These are phyloP conservation scores for Diutina scorzettiae DNA, from an alignment of 1,139 yeast species.

Conservation along the genomic window DNA sequence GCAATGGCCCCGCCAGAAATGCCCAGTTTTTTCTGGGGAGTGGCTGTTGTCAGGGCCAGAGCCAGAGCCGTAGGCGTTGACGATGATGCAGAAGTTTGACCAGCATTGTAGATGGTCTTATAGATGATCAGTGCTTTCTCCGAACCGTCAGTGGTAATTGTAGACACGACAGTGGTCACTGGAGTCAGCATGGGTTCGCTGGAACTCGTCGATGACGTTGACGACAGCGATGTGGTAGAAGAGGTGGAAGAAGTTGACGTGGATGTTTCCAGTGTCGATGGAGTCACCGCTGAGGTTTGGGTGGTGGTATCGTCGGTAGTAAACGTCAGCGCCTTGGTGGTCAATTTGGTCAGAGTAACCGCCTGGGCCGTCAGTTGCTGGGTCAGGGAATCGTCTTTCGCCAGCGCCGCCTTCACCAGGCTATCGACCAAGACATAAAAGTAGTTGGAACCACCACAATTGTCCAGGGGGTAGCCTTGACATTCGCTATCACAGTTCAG, in stretches of 20 bases:
- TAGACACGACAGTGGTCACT: slow-evolving; percentile 4
- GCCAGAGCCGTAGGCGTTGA: neutral
- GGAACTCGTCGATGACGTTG: slow-evolving; percentile 7
- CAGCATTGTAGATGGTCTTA: neutral
- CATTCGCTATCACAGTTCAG: slow-evolving; percentile 39
- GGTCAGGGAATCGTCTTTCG: neutral
- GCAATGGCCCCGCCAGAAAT: slow-evolving; percentile 59
- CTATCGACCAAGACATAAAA: slow-evolving; percentile 36
- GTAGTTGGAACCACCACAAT: slow-evolving; percentile 51
- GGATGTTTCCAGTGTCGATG: slow-evolving; percentile 12
- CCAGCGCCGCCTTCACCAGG: slow-evolving; percentile 14
- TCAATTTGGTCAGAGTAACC: neutral
- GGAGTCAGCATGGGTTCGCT: slow-evolving; percentile 3
- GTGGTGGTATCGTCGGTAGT: neutral
- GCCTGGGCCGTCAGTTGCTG: neutral
- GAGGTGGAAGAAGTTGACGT: slow-evolving; percentile 11
- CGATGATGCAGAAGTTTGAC: neutral
- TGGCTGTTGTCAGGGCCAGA: neutral
- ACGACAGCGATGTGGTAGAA: slow-evolving; percentile 11
- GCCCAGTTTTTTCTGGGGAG: neutral
- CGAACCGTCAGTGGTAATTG: slow-evolving; percentile 5
- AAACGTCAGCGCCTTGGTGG: neutral
- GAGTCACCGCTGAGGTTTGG: neutral
- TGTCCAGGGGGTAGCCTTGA: slow-evolving; percentile 43
- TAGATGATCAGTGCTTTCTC: neutral